A percentile compares a stretch with the other conserved stretches of the same genome.
Conservation (phyloP, 352 stramenopile genomes). For the Bremia lactucae region DNA sequence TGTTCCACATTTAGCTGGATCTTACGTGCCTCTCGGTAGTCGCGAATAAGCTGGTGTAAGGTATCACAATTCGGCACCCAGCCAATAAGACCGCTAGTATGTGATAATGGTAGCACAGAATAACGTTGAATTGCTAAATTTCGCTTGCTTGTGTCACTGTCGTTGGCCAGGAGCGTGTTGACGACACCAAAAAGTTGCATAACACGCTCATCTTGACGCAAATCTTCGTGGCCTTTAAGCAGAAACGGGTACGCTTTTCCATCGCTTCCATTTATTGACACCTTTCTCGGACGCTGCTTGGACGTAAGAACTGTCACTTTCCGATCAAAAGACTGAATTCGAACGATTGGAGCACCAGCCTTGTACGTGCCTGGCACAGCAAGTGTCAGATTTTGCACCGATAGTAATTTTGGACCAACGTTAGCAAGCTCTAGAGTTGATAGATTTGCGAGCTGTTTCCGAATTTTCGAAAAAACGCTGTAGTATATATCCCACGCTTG, state of each 20-base stretch:
- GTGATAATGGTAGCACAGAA: conserved; percentile 95
- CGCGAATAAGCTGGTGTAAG: conserved; percentile 97
- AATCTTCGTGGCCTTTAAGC: conserved; percentile 99
- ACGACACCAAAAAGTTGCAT: conserved; percentile 99
- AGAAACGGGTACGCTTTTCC: conserved; percentile 98
- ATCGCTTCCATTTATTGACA: conserved; percentile 96
- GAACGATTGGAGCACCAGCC: conserved; percentile 71
- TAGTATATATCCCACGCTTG: conserved; percentile 99
- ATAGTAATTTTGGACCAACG: conserved; percentile 93
- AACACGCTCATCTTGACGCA: conserved; percentile 99
- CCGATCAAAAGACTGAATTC: conserved; percentile 89
- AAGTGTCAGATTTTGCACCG: conserved; percentile 90
- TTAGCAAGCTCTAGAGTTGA: conserved; percentile 95
- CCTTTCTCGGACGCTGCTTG: conserved; percentile 98
- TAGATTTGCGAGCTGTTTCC: conserved; percentile 90
- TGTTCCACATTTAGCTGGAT: conserved; percentile 96
- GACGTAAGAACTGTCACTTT: conserved; percentile 96
- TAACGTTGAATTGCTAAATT: conserved; percentile 98
- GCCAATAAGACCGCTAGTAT: conserved; percentile 97
- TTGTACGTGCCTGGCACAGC: conserved; percentile 93
- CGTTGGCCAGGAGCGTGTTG: conserved; percentile 97
- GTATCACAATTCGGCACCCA: conserved; percentile 99
- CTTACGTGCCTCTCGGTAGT: conserved; percentile 90
- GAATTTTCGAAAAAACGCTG: conserved; percentile 92
- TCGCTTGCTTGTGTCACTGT: conserved; percentile 95